Percentiles rank a stretch among this genome's conserved stretches.
These are phyloP conservation scores for Trametes cinnabarina DNA, from an alignment of 768 basidiomycete genomes.

Conservation along the genomic window DNA sequence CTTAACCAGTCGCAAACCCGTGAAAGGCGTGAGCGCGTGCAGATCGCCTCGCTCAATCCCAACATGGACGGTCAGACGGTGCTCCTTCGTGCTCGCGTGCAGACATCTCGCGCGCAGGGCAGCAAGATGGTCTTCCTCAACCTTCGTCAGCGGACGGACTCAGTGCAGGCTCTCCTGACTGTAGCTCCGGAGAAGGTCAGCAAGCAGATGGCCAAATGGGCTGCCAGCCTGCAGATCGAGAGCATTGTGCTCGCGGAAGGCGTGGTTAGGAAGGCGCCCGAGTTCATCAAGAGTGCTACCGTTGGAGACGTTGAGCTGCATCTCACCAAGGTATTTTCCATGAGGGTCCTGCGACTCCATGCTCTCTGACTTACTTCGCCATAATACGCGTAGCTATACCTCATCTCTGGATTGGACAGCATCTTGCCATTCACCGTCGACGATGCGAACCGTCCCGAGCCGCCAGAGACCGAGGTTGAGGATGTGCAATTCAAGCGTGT, in stretches of 20 bases:
- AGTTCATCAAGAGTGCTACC: conserved; percentile 88
- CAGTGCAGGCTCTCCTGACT: conserved; percentile 82
- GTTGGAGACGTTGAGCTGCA: conserved; percentile 87
- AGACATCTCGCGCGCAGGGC: conserved; percentile 88
- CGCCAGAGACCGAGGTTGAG: conserved; percentile 69
- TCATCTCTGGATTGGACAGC: conserved; percentile 75
- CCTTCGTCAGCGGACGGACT: conserved; percentile 81
- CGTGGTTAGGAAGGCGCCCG: conserved; percentile 69
- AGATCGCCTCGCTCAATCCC: conserved; percentile 63
- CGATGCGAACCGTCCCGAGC: conserved; percentile 86
- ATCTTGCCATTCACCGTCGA: conserved; percentile 89
- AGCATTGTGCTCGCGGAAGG: conserved; percentile 92
- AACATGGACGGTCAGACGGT: conserved; percentile 70
- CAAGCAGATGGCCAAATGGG: conserved; percentile 98
- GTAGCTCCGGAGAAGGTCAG: conserved; percentile 76
- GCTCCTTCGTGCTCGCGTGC: conserved; percentile 84
- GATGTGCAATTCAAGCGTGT: conserved; percentile 73
- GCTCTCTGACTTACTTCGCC: not conserved
- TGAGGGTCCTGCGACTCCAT: not conserved
- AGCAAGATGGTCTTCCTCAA: conserved; percentile 95
- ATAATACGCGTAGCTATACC: conserved; percentile 38
- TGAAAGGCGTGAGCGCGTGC: conserved; percentile 53
- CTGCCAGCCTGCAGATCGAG: conserved; percentile 72
- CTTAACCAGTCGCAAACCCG: conserved; percentile 90
- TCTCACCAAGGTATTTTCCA: conserved; percentile 63